phyloP scores from a whole-genome alignment of 495 filamentous ascomycete genomes.

The Aspergillus baeticus region DNA sequence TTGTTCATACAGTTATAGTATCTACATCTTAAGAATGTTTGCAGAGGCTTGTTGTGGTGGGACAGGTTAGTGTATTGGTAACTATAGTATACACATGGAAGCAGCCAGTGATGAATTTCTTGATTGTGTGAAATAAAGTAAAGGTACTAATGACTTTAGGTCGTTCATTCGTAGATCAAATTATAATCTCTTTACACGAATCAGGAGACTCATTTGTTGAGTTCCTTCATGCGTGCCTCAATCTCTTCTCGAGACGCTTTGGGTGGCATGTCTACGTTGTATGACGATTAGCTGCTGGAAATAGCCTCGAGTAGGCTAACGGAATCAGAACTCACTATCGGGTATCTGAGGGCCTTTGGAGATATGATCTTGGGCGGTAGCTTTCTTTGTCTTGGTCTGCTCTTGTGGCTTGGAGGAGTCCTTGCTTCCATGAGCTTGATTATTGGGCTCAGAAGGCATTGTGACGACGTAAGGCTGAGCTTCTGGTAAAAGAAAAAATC shows the following conservation, averaged over 20 bases:
- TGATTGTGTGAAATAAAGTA: too few species aligned
- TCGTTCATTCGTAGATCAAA: too few species aligned
- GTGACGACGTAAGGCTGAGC: neutral
- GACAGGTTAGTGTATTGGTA: too few species aligned
- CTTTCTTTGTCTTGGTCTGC: slow-evolving; percentile 30
- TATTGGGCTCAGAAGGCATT: slow-evolving; percentile 37
- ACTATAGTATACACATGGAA: too few species aligned
- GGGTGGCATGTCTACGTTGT: slow-evolving; percentile 47
- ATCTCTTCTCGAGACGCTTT: slow-evolving; percentile 67
- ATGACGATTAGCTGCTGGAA: slow-evolving; percentile 8
- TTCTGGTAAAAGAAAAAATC: neutral
- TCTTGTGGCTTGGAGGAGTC: slow-evolving; percentile 17
- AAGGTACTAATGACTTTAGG: too few species aligned
- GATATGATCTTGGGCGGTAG: slow-evolving; percentile 32
- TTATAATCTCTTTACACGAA: neutral
- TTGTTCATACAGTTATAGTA: too few species aligned
- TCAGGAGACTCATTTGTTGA: slow-evolving; percentile 55
- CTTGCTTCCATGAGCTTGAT: slow-evolving; percentile 23
- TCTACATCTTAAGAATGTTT: too few species aligned
- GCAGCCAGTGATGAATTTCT: too few species aligned
- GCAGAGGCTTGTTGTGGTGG: too few species aligned
- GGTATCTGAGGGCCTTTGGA: slow-evolving; percentile 49
- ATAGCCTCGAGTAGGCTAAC: neutral
- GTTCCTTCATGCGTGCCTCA: slow-evolving; percentile 57
- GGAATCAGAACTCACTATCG: slow-evolving; percentile 29